Percentiles rank a stretch among this genome's conserved stretches.
Evolutionary conservation across 148 eudicot genomes (phyloP).

Genomic region (Heliosperma pusillum): DNA sequence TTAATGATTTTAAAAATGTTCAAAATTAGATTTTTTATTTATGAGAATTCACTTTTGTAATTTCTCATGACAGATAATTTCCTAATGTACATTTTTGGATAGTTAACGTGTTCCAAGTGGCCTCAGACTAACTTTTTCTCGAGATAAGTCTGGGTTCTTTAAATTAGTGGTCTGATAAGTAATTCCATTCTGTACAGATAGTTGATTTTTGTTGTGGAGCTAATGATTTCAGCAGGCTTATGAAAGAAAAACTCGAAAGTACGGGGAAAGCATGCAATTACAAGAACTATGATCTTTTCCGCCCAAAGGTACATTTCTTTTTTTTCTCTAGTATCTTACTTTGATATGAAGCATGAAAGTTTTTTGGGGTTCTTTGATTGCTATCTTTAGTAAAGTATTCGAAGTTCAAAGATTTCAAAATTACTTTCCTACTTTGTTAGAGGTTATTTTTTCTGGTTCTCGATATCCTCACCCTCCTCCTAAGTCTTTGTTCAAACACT

Average conservation of each 20-base stretch:
- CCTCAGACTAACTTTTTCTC: not conserved
- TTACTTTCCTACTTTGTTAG: too few relatives aligned
- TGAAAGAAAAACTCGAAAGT: conserved; percentile 77
- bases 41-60: too few relatives aligned
- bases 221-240: conserved; percentile 77
- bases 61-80: too few relatives aligned
- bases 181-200: conserved; percentile 47
- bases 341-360: not conserved
- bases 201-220: conserved; percentile 98
- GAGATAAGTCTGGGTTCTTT: not conserved
- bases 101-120: too few relatives aligned
- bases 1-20: too few relatives aligned
- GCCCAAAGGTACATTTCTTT: conserved; percentile 54
- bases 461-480: too few relatives aligned
- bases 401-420: too few relatives aligned
- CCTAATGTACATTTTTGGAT: too few relatives aligned
- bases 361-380: not conserved
- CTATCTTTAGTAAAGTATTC: too few relatives aligned
- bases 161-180: conserved; percentile 13
- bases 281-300: conserved; percentile 71
- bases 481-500: too few relatives aligned
- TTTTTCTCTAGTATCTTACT: not conserved
- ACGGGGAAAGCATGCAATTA: conserved; percentile 65
- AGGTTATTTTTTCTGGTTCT: too few relatives aligned
- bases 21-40: too few relatives aligned